A percentile compares a stretch with the other conserved stretches of the same genome.
Conservation (phyloP, 495 filamentous ascomycete species). For the Aspergillus sclerotiicarbonarius region DNA sequence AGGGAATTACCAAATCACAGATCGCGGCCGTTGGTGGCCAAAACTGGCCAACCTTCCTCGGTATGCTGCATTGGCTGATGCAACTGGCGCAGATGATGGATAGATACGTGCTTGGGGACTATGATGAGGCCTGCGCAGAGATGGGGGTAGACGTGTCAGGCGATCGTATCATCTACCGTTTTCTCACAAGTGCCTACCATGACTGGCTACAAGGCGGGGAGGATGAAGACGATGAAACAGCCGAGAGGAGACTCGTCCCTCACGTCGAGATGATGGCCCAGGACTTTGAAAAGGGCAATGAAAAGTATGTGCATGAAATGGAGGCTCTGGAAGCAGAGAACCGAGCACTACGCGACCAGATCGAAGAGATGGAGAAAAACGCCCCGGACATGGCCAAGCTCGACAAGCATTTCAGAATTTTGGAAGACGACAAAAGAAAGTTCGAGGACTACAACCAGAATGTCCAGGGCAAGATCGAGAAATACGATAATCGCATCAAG, state of each 20-base stretch:
- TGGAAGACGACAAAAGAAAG: conserved; percentile 87
- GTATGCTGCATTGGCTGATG: conserved; percentile 98
- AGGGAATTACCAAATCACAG: conserved; percentile 90
- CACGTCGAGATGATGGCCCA: conserved; percentile 87
- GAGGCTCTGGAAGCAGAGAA: conserved; percentile 82
- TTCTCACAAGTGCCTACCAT: conserved; percentile 81
- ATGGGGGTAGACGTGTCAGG: conserved; percentile 81
- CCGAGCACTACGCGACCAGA: conserved; percentile 70
- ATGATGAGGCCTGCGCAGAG: conserved; percentile 86
- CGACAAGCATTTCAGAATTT: conserved; percentile 78
- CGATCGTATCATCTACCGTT: conserved; percentile 91
- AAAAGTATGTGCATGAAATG: conserved; percentile 76
- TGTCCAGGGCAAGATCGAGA: conserved; percentile 76
- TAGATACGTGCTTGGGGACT: conserved; percentile 66
- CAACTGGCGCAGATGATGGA: conserved; percentile 91
- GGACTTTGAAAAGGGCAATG: conserved; percentile 81
- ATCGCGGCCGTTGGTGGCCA: conserved; percentile 91
- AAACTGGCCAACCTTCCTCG: conserved; percentile 93
- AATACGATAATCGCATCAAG: conserved; percentile 72
- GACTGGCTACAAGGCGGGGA: conserved; percentile 83
- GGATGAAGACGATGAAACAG: conserved; percentile 80
- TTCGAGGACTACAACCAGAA: conserved; percentile 88
- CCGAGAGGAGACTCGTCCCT: conserved; percentile 68
- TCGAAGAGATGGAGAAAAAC: conserved; percentile 82
- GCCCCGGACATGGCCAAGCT: conserved; percentile 77